Evolutionary conservation across 306 rosid species (phyloP), one percentile per base, ranked within the genome.

Genomic region (Lagenaria siceraria): DNA sequence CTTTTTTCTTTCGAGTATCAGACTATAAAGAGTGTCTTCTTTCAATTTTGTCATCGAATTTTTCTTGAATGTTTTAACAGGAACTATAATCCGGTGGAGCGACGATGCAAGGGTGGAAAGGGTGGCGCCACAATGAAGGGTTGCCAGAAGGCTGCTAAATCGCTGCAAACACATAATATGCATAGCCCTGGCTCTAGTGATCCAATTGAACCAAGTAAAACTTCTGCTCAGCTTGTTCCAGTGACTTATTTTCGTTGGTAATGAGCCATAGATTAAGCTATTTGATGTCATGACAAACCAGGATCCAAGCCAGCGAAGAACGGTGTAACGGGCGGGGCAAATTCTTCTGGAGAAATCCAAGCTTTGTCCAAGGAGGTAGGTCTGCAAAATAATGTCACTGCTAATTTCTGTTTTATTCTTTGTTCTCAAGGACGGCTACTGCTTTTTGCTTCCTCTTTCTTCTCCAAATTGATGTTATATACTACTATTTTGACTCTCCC

Each of bases 11-110:
- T 21, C 3, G 33, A 40, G 25, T 31, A 36, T 11, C 60, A 2
- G 56, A 53, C 54, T 46, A 24, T 63, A 27, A 46, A 19, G 18
- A 33, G 12, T 33, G 17, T 74, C 35, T 71, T 76, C 55, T 48
- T 81, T 80, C 79, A 76, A 31, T 49, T 31, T 49, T 52, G 12
- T 73, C 29, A 1, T 76, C 63, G 0, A 59, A 6, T 46, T 17
- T 43, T 70, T 22, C 55, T 21, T 10, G 12, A 15, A 71, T 49
- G 76, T 46, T 36, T 14, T 7, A 62, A 51, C 75, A 93, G 98
- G 88, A 91, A 93, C 82, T 93, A 93, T 80, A 83, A 93, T 77
- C 98, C 98, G 5, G 84, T 93, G 75, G 98, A 90, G 86, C 86
- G 97, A 79, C 87, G 98, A 81, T 35, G 65, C 52, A 93, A 88